Evolutionary conservation across 768 basidiomycete species (phyloP), one percentile per base, ranked within the genome.

Genomic region (Rhodotorula diobovata): DNA sequence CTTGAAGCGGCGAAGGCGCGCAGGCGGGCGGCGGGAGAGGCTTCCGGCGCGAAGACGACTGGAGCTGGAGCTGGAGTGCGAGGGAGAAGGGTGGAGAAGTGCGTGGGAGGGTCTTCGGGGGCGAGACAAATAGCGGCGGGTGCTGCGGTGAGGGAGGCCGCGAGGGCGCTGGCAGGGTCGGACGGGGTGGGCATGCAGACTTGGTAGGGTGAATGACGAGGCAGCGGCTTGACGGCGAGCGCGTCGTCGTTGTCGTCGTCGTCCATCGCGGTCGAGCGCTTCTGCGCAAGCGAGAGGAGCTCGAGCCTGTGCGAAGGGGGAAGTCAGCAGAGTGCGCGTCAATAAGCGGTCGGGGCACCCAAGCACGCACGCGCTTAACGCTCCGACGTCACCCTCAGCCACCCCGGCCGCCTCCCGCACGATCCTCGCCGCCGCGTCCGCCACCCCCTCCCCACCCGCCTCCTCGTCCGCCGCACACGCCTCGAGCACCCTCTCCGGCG

Each of bases 41-140:
- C 21, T 9, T 35, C 5, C 11, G 18, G 15, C 21, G 54, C 16
- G 20, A 20, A 11, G 8, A 48, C 7, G 50, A 53, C n/a, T n/a
- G n/a, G n/a, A n/a, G n/a, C n/a, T n/a, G 48, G 39, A 50, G 16
- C 30, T 56, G 25, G 41, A 46, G 4, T 41, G 2, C 35, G 62
- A 35, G 57, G 46, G 43, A 39, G 50, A 37, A 63, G 48, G 39
- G 61, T 63, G 41, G 32, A 43, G 62, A 69, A 69, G 32, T 46
- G 63, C 2, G 63, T 64, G 0, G 57, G 37, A 10, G 62, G 50
- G 2, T 51, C 21, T 1, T 51, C 6, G 25, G 39, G n/a, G 32
- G 15, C 43, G 11, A 62, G 56, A 11, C 18, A 23, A 6, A 65
- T 32, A 3, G 56, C 28, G 2, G 50, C 18, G 11, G 68, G 56